Conservation (phyloP, 2,329 filamentous ascomycete genomes). For the Fusarium coicis region DNA sequence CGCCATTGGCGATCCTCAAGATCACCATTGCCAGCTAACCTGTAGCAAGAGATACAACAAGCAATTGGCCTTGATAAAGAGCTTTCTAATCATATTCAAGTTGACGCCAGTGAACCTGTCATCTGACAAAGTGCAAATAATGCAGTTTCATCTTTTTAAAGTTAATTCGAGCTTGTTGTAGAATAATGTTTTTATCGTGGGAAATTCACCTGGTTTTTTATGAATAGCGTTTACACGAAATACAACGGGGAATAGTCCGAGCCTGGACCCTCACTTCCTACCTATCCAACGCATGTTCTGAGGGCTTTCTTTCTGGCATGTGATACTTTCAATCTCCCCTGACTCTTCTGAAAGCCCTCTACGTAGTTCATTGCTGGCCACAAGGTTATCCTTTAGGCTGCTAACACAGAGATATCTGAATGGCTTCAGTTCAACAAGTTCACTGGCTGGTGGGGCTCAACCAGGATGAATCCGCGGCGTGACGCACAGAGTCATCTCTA, state of each 20-base stretch:
- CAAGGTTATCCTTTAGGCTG: not conserved
- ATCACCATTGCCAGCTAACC: not conserved
- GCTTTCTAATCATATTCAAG: not conserved
- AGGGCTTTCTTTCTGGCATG: too few species aligned
- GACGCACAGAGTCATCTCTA: not conserved
- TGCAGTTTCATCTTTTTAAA: not conserved
- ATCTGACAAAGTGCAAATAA: not conserved
- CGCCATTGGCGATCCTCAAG: not conserved
- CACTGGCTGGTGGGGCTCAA: not conserved
- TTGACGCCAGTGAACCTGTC: too few species aligned
- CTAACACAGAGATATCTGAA: not conserved
- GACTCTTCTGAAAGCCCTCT: too few species aligned
- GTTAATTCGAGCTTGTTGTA: not conserved
- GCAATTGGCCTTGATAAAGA: not conserved
- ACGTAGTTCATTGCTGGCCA: not conserved
- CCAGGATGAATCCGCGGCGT: not conserved
- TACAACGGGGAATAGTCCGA: not conserved
- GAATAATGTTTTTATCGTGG: accelerated
- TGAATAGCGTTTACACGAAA: accelerated
- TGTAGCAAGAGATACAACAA: not conserved
- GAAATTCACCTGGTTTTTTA: accelerated
- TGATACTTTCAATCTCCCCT: not conserved
- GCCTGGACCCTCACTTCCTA: not conserved
- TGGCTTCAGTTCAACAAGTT: not conserved
- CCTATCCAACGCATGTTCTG: too few species aligned